Evolutionary conservation across 1,284 basidiomycete genomes (phyloP).

Genomic region (Anthracocystis panici-leucophaei): DNA sequence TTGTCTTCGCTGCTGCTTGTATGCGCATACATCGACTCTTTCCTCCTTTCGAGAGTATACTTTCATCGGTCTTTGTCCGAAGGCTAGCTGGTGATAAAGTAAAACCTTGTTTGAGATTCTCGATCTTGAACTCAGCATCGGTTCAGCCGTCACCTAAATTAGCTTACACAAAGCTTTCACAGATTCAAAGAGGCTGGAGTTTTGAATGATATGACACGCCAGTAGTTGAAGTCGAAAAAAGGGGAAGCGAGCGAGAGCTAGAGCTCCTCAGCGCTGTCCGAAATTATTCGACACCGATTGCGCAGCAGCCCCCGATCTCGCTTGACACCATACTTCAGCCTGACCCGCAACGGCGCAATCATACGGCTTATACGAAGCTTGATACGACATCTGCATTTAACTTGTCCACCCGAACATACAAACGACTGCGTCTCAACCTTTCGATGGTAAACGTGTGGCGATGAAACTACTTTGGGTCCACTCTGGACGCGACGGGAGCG

Average conservation of each 20-base stretch:
- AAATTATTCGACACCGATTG: not conserved
- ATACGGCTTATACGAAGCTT: not conserved
- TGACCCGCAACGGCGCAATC: not conserved
- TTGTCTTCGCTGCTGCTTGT: not conserved
- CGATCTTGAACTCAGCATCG: conserved; percentile 1
- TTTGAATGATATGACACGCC: not conserved
- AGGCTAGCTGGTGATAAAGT: not conserved
- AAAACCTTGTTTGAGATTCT: not conserved
- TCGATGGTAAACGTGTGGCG: not conserved
- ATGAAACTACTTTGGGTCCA: conserved; percentile 1
- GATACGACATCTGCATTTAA: not conserved
- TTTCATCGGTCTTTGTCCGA: not conserved
- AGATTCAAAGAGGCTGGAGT: too few relatives aligned
- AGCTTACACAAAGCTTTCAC: not conserved
- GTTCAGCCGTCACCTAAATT: not conserved
- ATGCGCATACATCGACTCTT: conserved; percentile 8
- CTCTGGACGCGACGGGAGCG: not conserved
- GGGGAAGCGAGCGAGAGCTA: not conserved
- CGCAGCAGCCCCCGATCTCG: not conserved
- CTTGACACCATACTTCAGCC: not conserved
- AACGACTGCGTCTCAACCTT: not conserved
- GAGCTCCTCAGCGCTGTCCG: not conserved
- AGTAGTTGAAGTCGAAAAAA: not conserved
- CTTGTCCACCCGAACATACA: not conserved
- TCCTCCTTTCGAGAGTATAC: not conserved